Percentiles rank a stretch among this genome's conserved stretches.
These are phyloP conservation scores for Populus alba DNA, from an alignment of 345 rosid species.

Conservation along the genomic window DNA sequence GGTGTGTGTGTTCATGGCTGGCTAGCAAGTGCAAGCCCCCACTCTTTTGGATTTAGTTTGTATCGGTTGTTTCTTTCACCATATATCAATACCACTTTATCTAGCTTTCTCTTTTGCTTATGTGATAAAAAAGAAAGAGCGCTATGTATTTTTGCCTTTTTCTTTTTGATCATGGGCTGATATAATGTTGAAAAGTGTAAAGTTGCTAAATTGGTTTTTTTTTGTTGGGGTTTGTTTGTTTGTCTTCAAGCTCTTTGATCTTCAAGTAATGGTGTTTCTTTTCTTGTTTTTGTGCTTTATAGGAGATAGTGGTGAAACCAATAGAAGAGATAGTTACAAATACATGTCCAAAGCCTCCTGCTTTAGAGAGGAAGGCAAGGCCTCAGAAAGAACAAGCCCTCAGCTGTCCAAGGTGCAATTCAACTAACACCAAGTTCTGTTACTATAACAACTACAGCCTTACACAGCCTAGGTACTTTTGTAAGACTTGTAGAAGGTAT, in stretches of 20 bases:
- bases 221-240: conserved; percentile 22
- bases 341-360: conserved; percentile 45
- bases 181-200: conserved; percentile 30
- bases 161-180: conserved; percentile 20
- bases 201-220: conserved; percentile 26
- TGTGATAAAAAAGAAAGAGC: conserved; percentile 12
- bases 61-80: conserved; percentile 27
- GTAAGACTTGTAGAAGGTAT: conserved; percentile 96
- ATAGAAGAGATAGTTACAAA: conserved; percentile 77
- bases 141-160: neutral
- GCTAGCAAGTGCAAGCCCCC: conserved; percentile 41
- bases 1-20: conserved; percentile 28
- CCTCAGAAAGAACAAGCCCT: conserved; percentile 78
- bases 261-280: conserved; percentile 13
- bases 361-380: conserved; percentile 60
- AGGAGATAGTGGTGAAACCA: conserved; percentile 93
- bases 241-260: conserved; percentile 27
- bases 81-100: conserved; percentile 35
- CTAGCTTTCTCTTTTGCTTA: conserved; percentile 38
- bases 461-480: conserved; percentile 92
- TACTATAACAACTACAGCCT: conserved; percentile 98
- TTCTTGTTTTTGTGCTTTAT: neutral
- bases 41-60: conserved; percentile 39
- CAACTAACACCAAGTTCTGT: conserved; percentile 93
- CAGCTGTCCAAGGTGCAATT: conserved; percentile 97